These are phyloP conservation scores for Adansonia gregorii DNA, from an alignment of 441 rosid species.

Conservation along the genomic window DNA sequence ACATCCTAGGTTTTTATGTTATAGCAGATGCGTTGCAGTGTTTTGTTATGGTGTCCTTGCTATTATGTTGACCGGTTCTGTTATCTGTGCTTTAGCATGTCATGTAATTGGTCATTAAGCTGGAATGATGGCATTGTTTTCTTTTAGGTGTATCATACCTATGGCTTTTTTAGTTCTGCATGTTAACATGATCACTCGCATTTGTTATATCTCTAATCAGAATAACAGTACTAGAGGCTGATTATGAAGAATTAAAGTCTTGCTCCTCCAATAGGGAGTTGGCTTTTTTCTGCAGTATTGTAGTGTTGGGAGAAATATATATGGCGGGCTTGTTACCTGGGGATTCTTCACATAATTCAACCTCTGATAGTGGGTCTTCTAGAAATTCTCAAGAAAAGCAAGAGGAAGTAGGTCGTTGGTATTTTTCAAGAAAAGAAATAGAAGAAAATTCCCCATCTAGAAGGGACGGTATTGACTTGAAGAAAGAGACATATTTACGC, in stretches of 20 bases:
- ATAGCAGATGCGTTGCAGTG: not conserved
- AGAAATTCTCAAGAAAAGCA: slow-evolving; percentile 49
- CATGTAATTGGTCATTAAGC: not conserved
- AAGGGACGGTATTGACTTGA: slow-evolving; percentile 74
- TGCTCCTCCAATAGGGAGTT: slow-evolving; percentile 18
- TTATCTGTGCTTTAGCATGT: not conserved
- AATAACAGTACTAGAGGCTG: not conserved
- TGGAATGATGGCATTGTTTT: not conserved
- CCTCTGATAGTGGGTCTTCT: slow-evolving; percentile 44
- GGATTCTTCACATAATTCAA: slow-evolving; percentile 55
- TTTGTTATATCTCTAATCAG: not conserved
- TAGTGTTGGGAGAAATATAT: slow-evolving; percentile 25
- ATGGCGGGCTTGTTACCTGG: slow-evolving; percentile 60
- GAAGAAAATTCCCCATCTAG: slow-evolving; percentile 83
- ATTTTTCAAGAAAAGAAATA: slow-evolving; percentile 74
- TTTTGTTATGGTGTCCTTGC: not conserved
- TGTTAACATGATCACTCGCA: not conserved
- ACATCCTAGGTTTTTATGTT: not conserved
- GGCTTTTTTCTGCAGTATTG: not conserved
- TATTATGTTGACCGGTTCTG: not conserved
- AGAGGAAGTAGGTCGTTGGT: slow-evolving; percentile 74
- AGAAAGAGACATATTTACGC: slow-evolving; percentile 79
- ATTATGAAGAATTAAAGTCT: slow-evolving; percentile 25
- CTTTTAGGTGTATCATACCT: not conserved
- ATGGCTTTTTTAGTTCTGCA: not conserved